Evolutionary conservation across 1,284 basidiomycete species (phyloP), one percentile per base, ranked within the genome.

Genomic region (Apiotrichum mycotoxinovorans): DNA sequence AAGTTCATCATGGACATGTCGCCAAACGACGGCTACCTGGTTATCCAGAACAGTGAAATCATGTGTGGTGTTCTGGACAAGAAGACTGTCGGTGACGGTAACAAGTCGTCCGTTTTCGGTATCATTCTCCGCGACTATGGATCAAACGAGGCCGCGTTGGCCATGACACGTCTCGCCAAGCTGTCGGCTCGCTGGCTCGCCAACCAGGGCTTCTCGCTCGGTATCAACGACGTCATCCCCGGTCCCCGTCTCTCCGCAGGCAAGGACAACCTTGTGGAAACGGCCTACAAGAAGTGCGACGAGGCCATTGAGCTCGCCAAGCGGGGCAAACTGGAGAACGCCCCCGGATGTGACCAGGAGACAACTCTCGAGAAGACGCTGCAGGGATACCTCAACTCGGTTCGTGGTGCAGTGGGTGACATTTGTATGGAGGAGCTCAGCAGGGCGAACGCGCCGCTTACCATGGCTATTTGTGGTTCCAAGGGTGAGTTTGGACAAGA

Each of bases 11-110:
- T 76, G 18, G 96, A 98, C 72, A 83, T 99, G 79, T 89, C 90
- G 12, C 94, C 95, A 0, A 98, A 98, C 72, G 96, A 99, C 70
- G 95, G 95, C 1, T 98, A 92, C 86, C 84, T 99, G 33, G 96
- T 98, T 57, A 87, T 99, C 54, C 86, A 94, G 62, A 99, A 98
- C 76, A 94, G 90, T 73, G 94, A 98, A 78, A 93, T 99, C 71
- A 98, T 98, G 91, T 98, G 95, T 70, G 96, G 96, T 50, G 90
- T 95, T 11, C 96, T 98, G 84, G 96, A 99, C 80, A 99, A 99
- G 80, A 91, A 91, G 22, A 98, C 93, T 0, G 90, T 98, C 7
- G 96, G 96, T 57, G 91, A 92, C 69, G 96, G 96, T 54, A 98
- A 98, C 83, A 98, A 98, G 82, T 98, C 97, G 75, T 97, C 92